Base-by-base conservation (phyloP, 768 basidiomycete genomes). In the Termitomyces sp. region DNA sequence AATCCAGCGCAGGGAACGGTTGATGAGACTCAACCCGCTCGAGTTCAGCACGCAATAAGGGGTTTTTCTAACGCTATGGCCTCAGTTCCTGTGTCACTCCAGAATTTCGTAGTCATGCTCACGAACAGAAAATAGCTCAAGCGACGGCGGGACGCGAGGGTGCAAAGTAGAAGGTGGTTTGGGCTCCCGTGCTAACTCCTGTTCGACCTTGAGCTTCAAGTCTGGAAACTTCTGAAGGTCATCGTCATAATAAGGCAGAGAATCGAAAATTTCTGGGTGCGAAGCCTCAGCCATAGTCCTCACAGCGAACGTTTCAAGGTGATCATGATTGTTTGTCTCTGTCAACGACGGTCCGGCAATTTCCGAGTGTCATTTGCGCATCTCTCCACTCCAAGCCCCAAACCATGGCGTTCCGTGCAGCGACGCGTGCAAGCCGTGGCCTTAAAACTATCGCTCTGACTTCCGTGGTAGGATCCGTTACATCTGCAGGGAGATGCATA, bases 191-290 rank as follows among this genome's bases (percentile, higher is more conserved):
- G 85, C 85, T 41, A 94, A 72, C 68, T 93, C 92, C 62, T 77
- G 77, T 56, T 90, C 88, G 16, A 93, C 92, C 68, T 86, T 87
- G 67, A 85, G 81, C 68, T 81, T 85, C 39, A 94, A 75, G 39
- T 79, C 65, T 1, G 92, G 90, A 59, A 81, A 83, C 55, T 81
- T 81, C 59, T 93, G 89, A 52, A 95, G 79, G 69, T 97, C 93
- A 69, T 94, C 91, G 75, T 98, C 94, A 67, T 92, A 94, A 74
- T 97, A 98, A 18, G 94, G 94, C 61, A 97, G 78, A 26, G 93
- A 90, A 72, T 97, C 94, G 64, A 93, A 83, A 37, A 88, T 76
- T 57, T 77, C 76, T 15, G 62, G 62, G 36, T 51, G 62, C 61
- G 52, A 52, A 44, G 36, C 15, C 36, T 61, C 62, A 56, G 65